Evolutionary conservation across 371 early-diverging fungal genomes (phyloP), one percentile per base, ranked within the genome.

Genomic region (Rhizomucor pusillus): DNA sequence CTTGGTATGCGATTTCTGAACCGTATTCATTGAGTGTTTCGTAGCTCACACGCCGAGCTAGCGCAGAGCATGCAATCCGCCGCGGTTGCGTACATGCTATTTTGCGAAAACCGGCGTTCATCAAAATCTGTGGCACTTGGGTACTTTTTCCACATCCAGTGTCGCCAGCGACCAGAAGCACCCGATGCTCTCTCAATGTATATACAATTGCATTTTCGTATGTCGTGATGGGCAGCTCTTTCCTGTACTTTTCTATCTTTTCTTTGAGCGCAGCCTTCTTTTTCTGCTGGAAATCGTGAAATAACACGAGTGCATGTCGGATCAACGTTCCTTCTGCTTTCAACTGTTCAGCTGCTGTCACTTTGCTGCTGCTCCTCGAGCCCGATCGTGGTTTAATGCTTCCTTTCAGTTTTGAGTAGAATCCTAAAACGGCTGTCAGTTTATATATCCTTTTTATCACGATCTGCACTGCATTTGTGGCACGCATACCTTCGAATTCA

Each of bases 71-170:
- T 0, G 97, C 95, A 57, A 97, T 90, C 39, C 96, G 81, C 14
- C 97, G 80, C 4, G 97, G 97, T 63, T 97, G 97, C 1, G 99
- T 97, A 71, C 95, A 89, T 3, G 92, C 86, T 45, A 98, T 89
- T 44, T 83, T 81, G 33, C 71, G 65, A 50, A 81, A 86, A 0
- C 89, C 89, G 14, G 84, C 85, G 40, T 84, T 84, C 57, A 85
- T 65, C 19, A 90, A 71, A 57, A 87, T 90, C 55, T 92, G 90
- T 9, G 90, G 90, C 3, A 91, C 88, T 71, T 94, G 95, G 10
- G 88, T 90, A 43, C 81, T 83, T 57, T 89, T 89, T 53, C 90
- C 90, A 54, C 90, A 86, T 25, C 95, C 95, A 0, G 95, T 93
- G 35, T 87, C 91, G 16, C 91, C 91, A 9, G 84, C 83, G 29